Evolutionary conservation across 495 filamentous ascomycete genomes (phyloP), one percentile per base, ranked within the genome.

Genomic region (Aspergillus wentii): DNA sequence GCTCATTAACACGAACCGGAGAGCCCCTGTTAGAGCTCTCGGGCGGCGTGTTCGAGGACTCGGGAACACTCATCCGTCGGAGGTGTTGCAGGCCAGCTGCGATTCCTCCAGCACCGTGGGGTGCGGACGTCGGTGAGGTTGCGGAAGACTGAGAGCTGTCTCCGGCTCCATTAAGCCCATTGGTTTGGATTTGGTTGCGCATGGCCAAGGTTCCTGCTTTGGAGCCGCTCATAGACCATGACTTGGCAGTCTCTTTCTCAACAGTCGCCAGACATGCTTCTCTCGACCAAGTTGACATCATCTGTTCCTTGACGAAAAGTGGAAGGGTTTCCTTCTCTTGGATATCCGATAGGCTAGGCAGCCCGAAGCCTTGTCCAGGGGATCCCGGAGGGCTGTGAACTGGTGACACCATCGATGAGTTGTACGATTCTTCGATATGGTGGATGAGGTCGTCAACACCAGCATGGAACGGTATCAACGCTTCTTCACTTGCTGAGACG

Each of bases 1-100:
- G 69, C 49, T 94, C 88, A 39, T 89, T 88, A n/a, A 94, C 81
- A 23, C 84, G 82, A n/a, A 88, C 78, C 8, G 87, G 78, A 13
- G 76, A 81, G 18, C 75, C 80, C 40, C 78, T 60, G 52, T 66
- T 78, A 19, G 80, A 80, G 33, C 70, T 71, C 44, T 69, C 74
- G 19, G 66, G 61, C 13, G 69, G 69, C 13, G 72, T 66, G 18
- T 65, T 68, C 1, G 82, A 79, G 3, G 51, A 58, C 17, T 73
- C 71, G 13, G 65, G 66, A 20, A 61, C 43, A 36, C 64, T 74
- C 35, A 54, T 59, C 13, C 61, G 59, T 20, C 67, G 62, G 28
- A 57, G 42, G 18, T 56, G 46, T 8, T 54, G 54, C 5, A 54
- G 45, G 25, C 52, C 54, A 8, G 60, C 54, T 30, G 53, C 59